phyloP scores from a whole-genome alignment of 2,329 filamentous ascomycete species.

The Penicillium sp. region DNA sequence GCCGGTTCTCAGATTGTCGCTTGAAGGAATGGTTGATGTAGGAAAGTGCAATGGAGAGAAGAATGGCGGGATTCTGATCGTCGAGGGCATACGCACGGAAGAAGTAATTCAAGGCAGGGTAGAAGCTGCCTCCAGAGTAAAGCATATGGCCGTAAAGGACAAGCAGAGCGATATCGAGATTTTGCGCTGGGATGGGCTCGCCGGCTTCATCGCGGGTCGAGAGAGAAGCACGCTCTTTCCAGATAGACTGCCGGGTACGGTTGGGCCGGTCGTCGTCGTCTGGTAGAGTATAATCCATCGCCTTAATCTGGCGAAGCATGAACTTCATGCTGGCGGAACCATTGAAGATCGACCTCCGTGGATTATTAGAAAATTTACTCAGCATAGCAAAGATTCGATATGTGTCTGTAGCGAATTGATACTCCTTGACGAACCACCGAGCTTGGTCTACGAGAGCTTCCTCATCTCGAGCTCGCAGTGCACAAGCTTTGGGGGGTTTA shows the following conservation, averaged over 20 bases:
- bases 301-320: conserved; percentile 84
- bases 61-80: conserved; percentile 70
- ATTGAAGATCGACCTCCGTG: conserved; percentile 59
- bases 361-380: conserved; percentile 70
- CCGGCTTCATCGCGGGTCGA: conserved; percentile 37
- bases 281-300: conserved; percentile 68
- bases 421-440: conserved; percentile 79
- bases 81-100: conserved; percentile 69
- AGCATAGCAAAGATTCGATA: conserved; percentile 78
- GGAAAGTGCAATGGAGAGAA: conserved; percentile 73
- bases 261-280: conserved; percentile 34
- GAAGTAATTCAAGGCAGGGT: conserved; percentile 82
- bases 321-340: conserved; percentile 83
- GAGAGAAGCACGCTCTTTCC: conserved; percentile 42
- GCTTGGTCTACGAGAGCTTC: conserved; percentile 70
- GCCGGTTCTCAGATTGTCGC: conserved; percentile 81
- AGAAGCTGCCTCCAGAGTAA: conserved; percentile 76
- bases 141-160: conserved; percentile 89
- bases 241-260: conserved; percentile 40
- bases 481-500: conserved; percentile 58
- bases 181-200: conserved; percentile 35
- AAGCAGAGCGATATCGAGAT: conserved; percentile 73
- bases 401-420: conserved; percentile 72
- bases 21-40: conserved; percentile 90
- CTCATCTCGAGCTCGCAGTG: conserved; percentile 71